Evolutionary conservation across 2,329 filamentous ascomycete genomes (phyloP).

Genomic region (Penicillium verrucosum): DNA sequence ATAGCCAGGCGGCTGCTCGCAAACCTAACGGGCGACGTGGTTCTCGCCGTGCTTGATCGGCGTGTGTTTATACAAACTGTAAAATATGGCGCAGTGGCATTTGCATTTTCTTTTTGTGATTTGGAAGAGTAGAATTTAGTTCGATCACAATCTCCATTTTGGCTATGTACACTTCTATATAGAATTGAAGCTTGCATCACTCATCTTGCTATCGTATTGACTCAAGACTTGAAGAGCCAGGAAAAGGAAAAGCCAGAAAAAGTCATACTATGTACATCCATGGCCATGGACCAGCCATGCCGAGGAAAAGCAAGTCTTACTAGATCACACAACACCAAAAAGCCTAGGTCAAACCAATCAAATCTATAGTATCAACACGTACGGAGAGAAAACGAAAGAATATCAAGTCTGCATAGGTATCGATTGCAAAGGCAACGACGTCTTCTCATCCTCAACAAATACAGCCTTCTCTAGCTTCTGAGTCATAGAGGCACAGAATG

Average conservation of each 20-base stretch:
- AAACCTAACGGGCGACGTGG: neutral
- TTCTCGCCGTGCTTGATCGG: constrained; percentile 11
- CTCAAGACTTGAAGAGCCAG: neutral
- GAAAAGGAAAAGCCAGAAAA: neutral
- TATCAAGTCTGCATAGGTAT: constrained; percentile 24
- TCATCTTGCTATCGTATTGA: neutral
- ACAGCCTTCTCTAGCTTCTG: constrained; percentile 47
- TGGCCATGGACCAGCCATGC: neutral
- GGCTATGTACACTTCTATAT: neutral
- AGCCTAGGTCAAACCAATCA: neutral
- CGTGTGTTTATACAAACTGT: constrained; percentile 22
- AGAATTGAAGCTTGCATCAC: neutral
- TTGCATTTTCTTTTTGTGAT: constrained; percentile 17
- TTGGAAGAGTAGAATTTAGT: constrained; percentile 11
- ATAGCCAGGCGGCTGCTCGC: constrained; percentile 10
- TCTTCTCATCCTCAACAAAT: constrained; percentile 45
- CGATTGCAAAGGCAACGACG: constrained; percentile 18
- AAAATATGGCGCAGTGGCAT: constrained; percentile 25
- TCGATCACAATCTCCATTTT: constrained; percentile 7
- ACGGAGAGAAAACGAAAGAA: neutral
- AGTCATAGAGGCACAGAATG: constrained; percentile 48
- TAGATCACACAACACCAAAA: neutral
- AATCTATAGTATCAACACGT: neutral
- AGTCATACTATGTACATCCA: neutral
- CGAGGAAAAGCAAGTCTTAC: constrained; percentile 3